Conservation (phyloP, 352 stramenopile species). For the Globisporangium takayamanum region DNA sequence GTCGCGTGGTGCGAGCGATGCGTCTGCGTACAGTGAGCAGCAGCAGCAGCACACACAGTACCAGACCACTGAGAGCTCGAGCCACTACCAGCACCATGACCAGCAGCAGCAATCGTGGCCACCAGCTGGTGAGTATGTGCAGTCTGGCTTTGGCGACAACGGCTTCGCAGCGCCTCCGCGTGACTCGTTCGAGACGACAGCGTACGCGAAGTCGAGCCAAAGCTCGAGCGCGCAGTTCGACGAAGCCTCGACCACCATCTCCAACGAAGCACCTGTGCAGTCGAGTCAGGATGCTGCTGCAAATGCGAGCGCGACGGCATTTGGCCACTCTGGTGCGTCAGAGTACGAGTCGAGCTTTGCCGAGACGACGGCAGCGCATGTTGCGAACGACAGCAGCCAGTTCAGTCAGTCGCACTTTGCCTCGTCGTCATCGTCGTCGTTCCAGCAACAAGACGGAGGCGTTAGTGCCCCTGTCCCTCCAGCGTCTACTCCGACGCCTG, state of each 20-base stretch:
- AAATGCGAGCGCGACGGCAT: not conserved
- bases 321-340: not conserved
- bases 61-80: constrained; percentile 13
- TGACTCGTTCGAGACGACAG: constrained; percentile 4
- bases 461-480: not conserved
- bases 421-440: not conserved
- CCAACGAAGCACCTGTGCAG: no score
- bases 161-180: not conserved
- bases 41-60: constrained; percentile 10
- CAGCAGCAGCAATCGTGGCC: constrained; percentile 10
- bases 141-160: constrained; percentile 2
- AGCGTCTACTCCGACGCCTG: not conserved
- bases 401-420: not conserved
- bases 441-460: not conserved
- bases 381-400: not conserved
- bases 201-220: not conserved
- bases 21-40: constrained; percentile 26
- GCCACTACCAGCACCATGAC: constrained; percentile 9
- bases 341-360: constrained; percentile 1
- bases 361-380: not conserved
- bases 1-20: constrained; percentile 27
- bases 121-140: constrained; percentile 7
- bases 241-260: not conserved
- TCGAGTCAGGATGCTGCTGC: not conserved
- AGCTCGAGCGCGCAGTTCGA: not conserved